Base-by-base conservation (phyloP, 1,284 basidiomycete species). In the Ustilago crameri region DNA sequence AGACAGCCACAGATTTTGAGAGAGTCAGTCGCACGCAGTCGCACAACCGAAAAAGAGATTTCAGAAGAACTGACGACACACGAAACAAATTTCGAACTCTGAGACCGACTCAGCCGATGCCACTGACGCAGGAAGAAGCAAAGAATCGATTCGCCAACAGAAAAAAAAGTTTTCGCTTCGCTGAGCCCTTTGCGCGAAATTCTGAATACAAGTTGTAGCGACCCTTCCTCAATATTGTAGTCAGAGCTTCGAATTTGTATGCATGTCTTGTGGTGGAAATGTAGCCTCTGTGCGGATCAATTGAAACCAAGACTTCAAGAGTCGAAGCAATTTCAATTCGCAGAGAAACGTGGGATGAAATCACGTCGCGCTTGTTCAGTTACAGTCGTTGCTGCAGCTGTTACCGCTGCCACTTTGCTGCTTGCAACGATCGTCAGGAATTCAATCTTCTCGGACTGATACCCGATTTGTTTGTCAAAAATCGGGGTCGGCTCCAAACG, bases 111-210 rank as follows among this genome's bases (percentile, higher is more conserved):
- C 56, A 58, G 56, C 49, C 49, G 35, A 41, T 37, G 34, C 24
- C 32, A 12, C 15, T 27, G 35, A n/a, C 35, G 9, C 35, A 37
- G 35, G 14, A 37, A n/a, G 12, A n/a, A 37, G 9, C 30, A 37
- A 34, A 15, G 15, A 34, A 34, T 34, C 32, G 32, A 34, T 34
- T 34, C 32, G 32, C n/a, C n/a, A 32, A 44, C n/a, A 43, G 44
- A 47, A 52, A 45, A 54, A 64, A 64, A 64, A 58, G 61, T 64
- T 64, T 58, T 63, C 60, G 57, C 45, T 24, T 41, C 38, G 30
- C 12, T 30, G 30, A n/a, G 14, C 41, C 8, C 7, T 14, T 22
- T 47, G 35, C 5, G 8, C 30, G n/a, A 51, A 43, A 20, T 40
- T 9, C 38, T 24, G 17, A 41, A 38, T 50, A 42, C 41, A 42